Evolutionary conservation across 2,329 filamentous ascomycete species (phyloP).

Genomic region (Madurella mycetomatis): DNA sequence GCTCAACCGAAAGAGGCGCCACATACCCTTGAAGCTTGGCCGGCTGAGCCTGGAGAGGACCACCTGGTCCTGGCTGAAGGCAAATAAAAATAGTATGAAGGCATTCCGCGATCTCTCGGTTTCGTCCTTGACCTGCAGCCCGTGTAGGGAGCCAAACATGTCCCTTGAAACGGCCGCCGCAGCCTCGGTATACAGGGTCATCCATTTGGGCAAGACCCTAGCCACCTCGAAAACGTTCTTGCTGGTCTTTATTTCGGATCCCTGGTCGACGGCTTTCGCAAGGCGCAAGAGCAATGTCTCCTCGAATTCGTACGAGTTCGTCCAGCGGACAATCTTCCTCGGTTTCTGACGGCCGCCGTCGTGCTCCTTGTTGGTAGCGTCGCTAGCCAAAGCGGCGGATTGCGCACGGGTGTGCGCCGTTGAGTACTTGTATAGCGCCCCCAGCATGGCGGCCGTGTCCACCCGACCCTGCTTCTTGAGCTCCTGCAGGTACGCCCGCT

Average conservation of each 20-base stretch:
- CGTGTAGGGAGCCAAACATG: conserved; percentile 44
- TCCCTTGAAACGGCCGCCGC: conserved; percentile 41
- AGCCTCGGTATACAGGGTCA: conserved; percentile 52
- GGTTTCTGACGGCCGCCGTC: conserved; percentile 15
- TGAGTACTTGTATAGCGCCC: conserved; percentile 53
- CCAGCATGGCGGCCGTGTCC: conserved; percentile 52
- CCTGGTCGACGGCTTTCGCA: conserved; percentile 72
- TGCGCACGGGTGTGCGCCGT: conserved; percentile 39
- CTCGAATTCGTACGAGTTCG: conserved; percentile 60
- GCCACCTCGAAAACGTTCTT: conserved; percentile 49
- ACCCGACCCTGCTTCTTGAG: conserved; percentile 49
- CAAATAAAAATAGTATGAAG: conserved; percentile 59
- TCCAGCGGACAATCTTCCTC: conserved; percentile 42
- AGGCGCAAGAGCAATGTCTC: conserved; percentile 93
- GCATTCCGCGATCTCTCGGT: conserved; percentile 58
- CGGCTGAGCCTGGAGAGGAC: conserved; percentile 52
- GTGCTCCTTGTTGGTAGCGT: conserved; percentile 16
- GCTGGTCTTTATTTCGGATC: conserved; percentile 42
- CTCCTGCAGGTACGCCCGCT: conserved; percentile 55
- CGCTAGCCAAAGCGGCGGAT: not conserved
- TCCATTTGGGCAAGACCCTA: conserved; percentile 52
- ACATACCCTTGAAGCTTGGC: conserved; percentile 48
- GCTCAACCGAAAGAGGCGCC: conserved; percentile 4
- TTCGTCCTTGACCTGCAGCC: conserved; percentile 47
- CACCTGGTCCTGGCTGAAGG: conserved; percentile 55